Base-by-base conservation (phyloP, 352 stramenopile genomes). In the Thraustotheca clavata region DNA sequence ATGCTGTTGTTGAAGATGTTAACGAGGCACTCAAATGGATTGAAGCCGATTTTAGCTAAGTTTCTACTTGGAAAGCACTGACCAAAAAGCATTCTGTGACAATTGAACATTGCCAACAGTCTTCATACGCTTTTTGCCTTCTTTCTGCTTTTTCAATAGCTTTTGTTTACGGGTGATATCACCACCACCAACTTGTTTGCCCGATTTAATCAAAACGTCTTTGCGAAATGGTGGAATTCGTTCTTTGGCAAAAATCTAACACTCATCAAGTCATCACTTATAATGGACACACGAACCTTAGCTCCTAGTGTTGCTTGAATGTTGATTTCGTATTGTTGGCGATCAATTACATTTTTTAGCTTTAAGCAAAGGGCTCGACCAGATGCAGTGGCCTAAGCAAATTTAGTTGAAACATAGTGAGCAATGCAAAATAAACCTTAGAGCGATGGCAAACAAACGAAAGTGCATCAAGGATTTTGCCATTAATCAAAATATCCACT, bases 151-250 rank as follows among this genome's bases (percentile, higher is more conserved):
- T 67, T 98, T 96, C 12, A 99, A 73, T 31, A 99, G 80, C 70
- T 99, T 99, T 68, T 98, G 98, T 75, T 99, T 99, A 49, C 97
- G 79, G 48, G 93, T 98, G 40, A 93, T 81, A 71, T 99, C 97
- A 8, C 96, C 96, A 27, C 96, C 96, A 43, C 96, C 96, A 16
- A 99, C 96, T 0, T 79, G 94, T 67, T 99, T 99, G 48, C 87
- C 86, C 3, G 85, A 96, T 70, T 98, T 98, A 38, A 95, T 96
- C 3, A 99, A 72, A 24, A 98, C 94, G 35, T 94, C 84, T 70
- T 99, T 99, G 46, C 97, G 88, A 74, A 96, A 98, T 4, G 97
- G 94, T 38, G 87, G 73, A 54, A 99, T 98, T 47, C 96, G 82
- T 70, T 99, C 95, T 67, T 95, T 97, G 9, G 96, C 96, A 69